A percentile compares a stretch with the other conserved stretches of the same genome.
These are phyloP conservation scores for Neocatenulostroma microsporum DNA, from an alignment of 2,329 filamentous ascomycete genomes.

Conservation along the genomic window DNA sequence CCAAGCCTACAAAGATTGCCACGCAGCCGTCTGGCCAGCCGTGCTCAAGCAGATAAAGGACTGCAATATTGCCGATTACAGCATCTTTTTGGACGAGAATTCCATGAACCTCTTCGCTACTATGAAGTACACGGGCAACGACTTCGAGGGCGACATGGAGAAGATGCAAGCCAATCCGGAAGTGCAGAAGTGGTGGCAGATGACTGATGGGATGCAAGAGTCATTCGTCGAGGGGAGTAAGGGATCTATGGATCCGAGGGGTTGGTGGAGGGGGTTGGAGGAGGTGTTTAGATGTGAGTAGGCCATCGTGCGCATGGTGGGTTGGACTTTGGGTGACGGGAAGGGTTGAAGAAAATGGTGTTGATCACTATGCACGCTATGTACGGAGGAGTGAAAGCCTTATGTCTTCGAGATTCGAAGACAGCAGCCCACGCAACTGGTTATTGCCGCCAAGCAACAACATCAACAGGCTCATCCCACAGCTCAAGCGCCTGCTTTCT, in stretches of 20 bases:
- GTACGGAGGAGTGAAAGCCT: not conserved
- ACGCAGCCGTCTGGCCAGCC: constrained; percentile 68
- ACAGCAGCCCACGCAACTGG: not conserved
- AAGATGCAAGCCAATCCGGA: constrained; percentile 64
- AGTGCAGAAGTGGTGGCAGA: constrained; percentile 70
- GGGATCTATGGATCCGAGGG: constrained; percentile 48
- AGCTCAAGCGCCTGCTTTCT: constrained; percentile 25
- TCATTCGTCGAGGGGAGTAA: constrained; percentile 51
- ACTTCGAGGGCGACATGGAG: constrained; percentile 68
- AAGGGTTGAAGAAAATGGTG: no score
- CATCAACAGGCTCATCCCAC: constrained; percentile 30
- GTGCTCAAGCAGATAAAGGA: constrained; percentile 68
- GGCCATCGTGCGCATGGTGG: no score
- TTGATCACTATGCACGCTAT: no score
- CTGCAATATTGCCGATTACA: constrained; percentile 69
- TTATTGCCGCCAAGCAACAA: constrained; percentile 31
- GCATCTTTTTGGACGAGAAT: constrained; percentile 59
- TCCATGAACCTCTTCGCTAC: constrained; percentile 61
- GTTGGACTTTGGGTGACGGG: no score
- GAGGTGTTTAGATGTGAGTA: constrained; percentile 59
- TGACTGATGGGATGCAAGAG: constrained; percentile 70
- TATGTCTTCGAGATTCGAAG: not conserved
- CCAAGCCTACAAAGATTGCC: constrained; percentile 64
- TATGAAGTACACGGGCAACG: constrained; percentile 70
- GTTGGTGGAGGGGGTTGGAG: constrained; percentile 62